Evolutionary conservation across 805 yeast species (phyloP), one percentile per base, ranked within the genome.

Genomic region (Wickerhamomyces mucosus): DNA sequence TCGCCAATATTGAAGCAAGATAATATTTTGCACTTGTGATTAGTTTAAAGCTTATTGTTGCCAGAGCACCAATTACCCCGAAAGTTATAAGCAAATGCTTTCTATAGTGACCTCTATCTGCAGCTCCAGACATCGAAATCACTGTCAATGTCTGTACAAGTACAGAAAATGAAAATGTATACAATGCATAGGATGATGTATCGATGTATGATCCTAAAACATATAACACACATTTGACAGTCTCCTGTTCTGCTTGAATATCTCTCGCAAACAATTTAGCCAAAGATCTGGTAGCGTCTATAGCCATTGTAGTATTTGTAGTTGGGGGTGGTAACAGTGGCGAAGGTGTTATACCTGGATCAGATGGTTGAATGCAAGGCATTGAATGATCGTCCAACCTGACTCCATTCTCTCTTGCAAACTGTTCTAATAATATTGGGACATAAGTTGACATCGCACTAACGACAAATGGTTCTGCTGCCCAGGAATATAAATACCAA

Each of bases 401-500:
- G 7, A 82, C 89, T 17, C 85, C 89, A 48, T 77, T 80, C 27
- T 68, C 72, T 15, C 86, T 63, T 0, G 88, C 94, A 37, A 76
- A 65, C 43, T 76, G 79, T 39, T 81, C 86, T 19, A 81, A 55
- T 6, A 81, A 51, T 13, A 82, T 54, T 0, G 92, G 92, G 6
- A 81, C 78, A 50, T 78, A 82, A 0, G 89, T 79, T 0, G 88
- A 78, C 6, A 82, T 78, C 3, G 80, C 86, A 24, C 83, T 74
- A 7, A 81, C 92, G 4, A 79, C 67, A 47, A 80, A 82, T 0
- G 92, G 92, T 50, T 81, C 94, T 15, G 82, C 72, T 1, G 88
- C 86, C 68, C 81, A 76, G 3, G 78, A 62, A 41, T 74, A 77
- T 6, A 76, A 58, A 47, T 75, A 74, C 88, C 88, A 72, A 4